A percentile compares a stretch with the other conserved stretches of the same genome.
Evolutionary conservation across 2,329 filamentous ascomycete species (phyloP).

Genomic region (Calycina herbarum): DNA sequence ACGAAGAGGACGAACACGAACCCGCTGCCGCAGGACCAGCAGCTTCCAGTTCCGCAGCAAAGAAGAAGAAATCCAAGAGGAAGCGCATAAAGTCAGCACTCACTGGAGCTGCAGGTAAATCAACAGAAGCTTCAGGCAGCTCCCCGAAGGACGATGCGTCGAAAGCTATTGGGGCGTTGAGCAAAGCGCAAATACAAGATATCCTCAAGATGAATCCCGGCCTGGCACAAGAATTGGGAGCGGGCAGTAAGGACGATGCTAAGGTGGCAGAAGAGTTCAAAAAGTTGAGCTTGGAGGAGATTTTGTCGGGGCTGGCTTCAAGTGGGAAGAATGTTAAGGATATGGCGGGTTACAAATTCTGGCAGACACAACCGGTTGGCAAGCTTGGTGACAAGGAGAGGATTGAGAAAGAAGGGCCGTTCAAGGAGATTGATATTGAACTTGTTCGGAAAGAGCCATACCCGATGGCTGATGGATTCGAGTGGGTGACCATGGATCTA

Average conservation of each 20-base stretch:
- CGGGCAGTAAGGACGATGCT: constrained; percentile 42
- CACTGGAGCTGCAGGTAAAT: constrained; percentile 17
- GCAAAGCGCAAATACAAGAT: constrained; percentile 59
- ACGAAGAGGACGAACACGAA: constrained; percentile 38
- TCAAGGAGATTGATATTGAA: constrained; percentile 76
- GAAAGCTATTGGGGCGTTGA: constrained; percentile 46
- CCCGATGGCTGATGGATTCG: constrained; percentile 77
- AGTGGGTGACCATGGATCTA: constrained; percentile 92
- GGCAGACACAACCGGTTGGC: constrained; percentile 94
- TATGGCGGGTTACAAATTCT: constrained; percentile 98
- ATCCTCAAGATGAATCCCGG: constrained; percentile 73
- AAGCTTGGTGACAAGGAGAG: constrained; percentile 68
- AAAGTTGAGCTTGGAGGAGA: constrained; percentile 66
- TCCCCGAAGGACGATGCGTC: constrained; percentile 51
- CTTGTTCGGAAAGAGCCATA: constrained; percentile 77
- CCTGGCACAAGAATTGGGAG: constrained; percentile 57
- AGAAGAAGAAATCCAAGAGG: constrained; percentile 67
- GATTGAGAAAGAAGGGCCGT: constrained; percentile 72
- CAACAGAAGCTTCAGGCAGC: constrained; percentile 25
- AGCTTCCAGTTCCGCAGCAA: constrained; percentile 39
- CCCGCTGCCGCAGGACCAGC: constrained; percentile 32
- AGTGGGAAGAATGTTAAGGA: constrained; percentile 90
- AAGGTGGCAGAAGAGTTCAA: constrained; percentile 55
- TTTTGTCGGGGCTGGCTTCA: constrained; percentile 73
- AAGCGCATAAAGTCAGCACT: constrained; percentile 54